Percentiles rank a stretch among this genome's conserved stretches.
phyloP scores from a whole-genome alignment of 129 eudicot species.

The Chrysanthemum lavandulifolium region DNA sequence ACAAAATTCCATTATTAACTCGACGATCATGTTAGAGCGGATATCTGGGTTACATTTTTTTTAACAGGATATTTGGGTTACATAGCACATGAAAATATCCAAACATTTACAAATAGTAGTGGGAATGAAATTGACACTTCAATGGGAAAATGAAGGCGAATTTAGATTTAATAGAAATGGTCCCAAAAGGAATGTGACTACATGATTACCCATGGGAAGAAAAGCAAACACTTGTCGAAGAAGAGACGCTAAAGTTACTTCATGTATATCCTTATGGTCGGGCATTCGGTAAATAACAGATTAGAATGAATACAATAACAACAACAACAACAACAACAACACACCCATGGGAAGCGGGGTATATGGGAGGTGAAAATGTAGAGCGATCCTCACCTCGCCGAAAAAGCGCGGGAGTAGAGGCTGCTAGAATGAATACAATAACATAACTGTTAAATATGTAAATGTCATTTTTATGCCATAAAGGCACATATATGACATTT shows the following conservation, averaged over 20 bases:
- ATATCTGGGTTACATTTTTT: background rate
- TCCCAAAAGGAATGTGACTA: constrained; percentile 32
- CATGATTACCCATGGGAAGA: constrained; percentile 31
- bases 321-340: too few species aligned
- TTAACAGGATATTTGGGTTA: background rate
- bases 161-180: constrained; percentile 25
- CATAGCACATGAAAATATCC: constrained; percentile 15
- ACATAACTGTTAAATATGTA: background rate
- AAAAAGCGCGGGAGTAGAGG: too few species aligned
- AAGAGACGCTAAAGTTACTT: constrained; percentile 27
- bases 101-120: background rate
- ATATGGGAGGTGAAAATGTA: too few species aligned
- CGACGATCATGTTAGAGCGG: background rate
- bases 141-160: constrained; percentile 21
- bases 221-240: constrained; percentile 31
- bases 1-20: background rate
- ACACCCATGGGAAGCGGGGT: too few species aligned
- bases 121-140: constrained; percentile 30
- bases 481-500: too few species aligned
- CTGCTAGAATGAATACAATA: constrained; percentile 2
- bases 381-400: too few species aligned
- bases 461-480: too few species aligned
- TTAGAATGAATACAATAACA: background rate
- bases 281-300: background rate
- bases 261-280: constrained; percentile 24